These are phyloP conservation scores for Tillandsia leiboldiana DNA, from an alignment of 176 grass and related monocot species.

Conservation along the genomic window DNA sequence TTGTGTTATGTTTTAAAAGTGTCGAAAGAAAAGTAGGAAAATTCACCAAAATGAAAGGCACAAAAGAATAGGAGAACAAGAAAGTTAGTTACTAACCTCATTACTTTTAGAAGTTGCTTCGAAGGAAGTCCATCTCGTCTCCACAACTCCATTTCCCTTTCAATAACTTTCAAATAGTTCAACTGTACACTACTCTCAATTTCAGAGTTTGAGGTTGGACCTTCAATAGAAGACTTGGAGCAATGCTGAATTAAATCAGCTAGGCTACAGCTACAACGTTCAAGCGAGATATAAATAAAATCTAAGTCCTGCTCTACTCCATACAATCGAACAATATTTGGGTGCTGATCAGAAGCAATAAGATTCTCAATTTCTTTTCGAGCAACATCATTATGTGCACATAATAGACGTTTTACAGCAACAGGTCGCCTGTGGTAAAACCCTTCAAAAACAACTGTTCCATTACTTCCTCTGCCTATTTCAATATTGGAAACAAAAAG, in stretches of 20 bases:
- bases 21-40: too few species aligned
- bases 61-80: neutral
- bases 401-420: constrained; percentile 77
- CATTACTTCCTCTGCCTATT: constrained; percentile 97
- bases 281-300: constrained; percentile 95
- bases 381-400: constrained; percentile 85
- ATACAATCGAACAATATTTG: constrained; percentile 90
- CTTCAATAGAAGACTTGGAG: constrained; percentile 16
- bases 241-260: constrained; percentile 60
- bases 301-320: constrained; percentile 64
- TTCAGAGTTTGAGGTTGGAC: constrained; percentile 7
- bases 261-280: constrained; percentile 77
- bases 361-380: constrained; percentile 86
- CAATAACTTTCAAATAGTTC: constrained; percentile 26
- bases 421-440: constrained; percentile 66
- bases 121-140: constrained; percentile 74
- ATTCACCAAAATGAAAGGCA: neutral
- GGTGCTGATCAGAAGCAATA: constrained; percentile 84
- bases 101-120: constrained; percentile 69
- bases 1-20: too few species aligned
- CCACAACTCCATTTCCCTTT: constrained; percentile 54
- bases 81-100: constrained; percentile 42
- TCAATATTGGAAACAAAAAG: constrained; percentile 63
- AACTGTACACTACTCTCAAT: constrained; percentile 14
- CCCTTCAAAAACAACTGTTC: constrained; percentile 92